Conservation (phyloP, 1,284 basidiomycete genomes). For the Austroboletus sp. region DNA sequence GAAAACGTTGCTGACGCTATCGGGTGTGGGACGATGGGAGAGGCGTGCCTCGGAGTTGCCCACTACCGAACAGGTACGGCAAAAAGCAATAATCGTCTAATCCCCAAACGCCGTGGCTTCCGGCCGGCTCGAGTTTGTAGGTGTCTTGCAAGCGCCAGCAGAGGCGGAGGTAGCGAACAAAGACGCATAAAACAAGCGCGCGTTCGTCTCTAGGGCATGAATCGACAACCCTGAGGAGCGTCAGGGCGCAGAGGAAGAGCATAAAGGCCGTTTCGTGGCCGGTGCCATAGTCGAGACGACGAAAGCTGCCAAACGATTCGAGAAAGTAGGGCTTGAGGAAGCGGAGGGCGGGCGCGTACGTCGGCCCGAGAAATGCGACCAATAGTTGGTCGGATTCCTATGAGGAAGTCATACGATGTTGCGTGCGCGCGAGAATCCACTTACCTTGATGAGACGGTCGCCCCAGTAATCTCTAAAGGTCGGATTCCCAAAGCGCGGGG, state of each 20-base stretch:
- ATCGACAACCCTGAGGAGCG: constrained; percentile 56
- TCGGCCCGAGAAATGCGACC: constrained; percentile 41
- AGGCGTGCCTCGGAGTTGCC: constrained; percentile 68
- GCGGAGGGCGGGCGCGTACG: constrained; percentile 45
- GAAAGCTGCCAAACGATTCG: constrained; percentile 85
- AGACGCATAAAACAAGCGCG: constrained; percentile 58
- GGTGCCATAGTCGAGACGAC: constrained; percentile 92
- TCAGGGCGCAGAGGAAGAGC: constrained; percentile 67
- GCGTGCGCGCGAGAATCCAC: constrained; percentile 13
- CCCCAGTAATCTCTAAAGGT: constrained; percentile 85
- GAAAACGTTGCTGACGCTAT: constrained; percentile 10
- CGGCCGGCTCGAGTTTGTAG: constrained; percentile 91
- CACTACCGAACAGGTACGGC: constrained; percentile 88
- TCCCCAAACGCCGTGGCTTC: constrained; percentile 97
- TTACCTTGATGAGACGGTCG: constrained; percentile 68
- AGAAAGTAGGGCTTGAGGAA: constrained; percentile 72
- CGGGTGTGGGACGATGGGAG: constrained; percentile 2
- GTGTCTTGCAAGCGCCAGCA: constrained; percentile 84
- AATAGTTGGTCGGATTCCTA: constrained; percentile 64
- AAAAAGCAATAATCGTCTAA: constrained; percentile 91
- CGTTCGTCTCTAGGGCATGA: constrained; percentile 52
- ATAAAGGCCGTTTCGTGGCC: constrained; percentile 90
- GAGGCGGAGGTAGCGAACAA: constrained; percentile 72
- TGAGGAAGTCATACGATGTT: background rate
- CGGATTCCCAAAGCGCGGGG: constrained; percentile 92